Evolutionary conservation across 768 basidiomycete genomes (phyloP), one percentile per base, ranked within the genome.

Genomic region (Mycena galericulata): DNA sequence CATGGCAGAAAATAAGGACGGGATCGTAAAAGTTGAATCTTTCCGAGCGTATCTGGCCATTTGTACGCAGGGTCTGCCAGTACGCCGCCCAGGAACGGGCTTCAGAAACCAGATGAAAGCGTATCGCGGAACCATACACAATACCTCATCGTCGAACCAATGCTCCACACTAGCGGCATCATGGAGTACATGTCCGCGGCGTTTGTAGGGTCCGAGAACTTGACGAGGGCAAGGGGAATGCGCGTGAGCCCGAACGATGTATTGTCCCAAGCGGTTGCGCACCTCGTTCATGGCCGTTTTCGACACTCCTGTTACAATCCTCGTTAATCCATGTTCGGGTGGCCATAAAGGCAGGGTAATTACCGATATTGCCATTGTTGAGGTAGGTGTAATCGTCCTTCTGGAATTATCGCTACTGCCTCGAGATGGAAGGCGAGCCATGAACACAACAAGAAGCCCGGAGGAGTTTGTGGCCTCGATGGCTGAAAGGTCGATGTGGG

Each of bases 201-300:
- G 67, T 83, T 84, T 7, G 83, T 79, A 10, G 75, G 58, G 59
- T 82, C 81, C 2, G 80, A 82, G 15, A 80, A 74, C 81, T 82
- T n/a, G n/a, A n/a, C n/a, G n/a, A n/a, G n/a, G n/a, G 5, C 17
- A 50, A 50, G 17, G 3, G 49, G 30, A 26, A 2, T 4, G 29
- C 17, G 15, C 1, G 14, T 3, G n/a, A n/a, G n/a, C n/a, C n/a
- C n/a, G n/a, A n/a, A n/a, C n/a, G n/a, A n/a, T n/a, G n/a, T n/a
- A n/a, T n/a, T n/a, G n/a, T n/a, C n/a, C n/a, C n/a, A n/a, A n/a
- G n/a, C n/a, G n/a, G n/a, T n/a, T n/a, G n/a, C n/a, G n/a, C 46
- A 66, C 65, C 32, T 66, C 65, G 18, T 43, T 66, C 57, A 66
- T 53, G 30, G 46, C 50, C 5, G 65, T 60, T 20, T 59, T 66